Evolutionary conservation across 148 eudicot species (phyloP).

Genomic region (Beta vulgaris): DNA sequence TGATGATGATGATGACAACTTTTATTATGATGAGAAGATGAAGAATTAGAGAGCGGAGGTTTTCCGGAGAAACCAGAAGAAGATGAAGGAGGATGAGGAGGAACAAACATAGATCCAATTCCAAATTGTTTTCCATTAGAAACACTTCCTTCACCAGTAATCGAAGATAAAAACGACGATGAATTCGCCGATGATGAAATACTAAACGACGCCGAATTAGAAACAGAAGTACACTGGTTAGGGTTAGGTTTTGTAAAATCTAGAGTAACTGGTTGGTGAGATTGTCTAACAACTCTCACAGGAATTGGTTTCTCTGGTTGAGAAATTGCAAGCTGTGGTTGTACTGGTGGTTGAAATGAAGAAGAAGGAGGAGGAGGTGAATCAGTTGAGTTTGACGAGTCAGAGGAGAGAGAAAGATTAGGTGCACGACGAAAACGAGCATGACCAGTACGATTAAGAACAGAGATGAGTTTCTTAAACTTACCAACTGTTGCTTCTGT

Average conservation of each 20-base stretch:
- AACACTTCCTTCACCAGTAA: slow-evolving; percentile 54
- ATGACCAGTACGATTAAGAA: slow-evolving; percentile 61
- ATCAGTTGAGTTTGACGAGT: slow-evolving; percentile 12
- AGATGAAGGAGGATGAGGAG: slow-evolving; percentile 5
- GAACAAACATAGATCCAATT: slow-evolving; percentile 14
- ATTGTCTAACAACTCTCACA: background rate
- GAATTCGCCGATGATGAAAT: slow-evolving; percentile 39
- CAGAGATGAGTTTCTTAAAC: slow-evolving; percentile 40
- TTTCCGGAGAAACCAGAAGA: slow-evolving; percentile 26
- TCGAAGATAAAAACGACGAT: slow-evolving; percentile 41
- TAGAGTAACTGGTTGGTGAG: slow-evolving; percentile 31
- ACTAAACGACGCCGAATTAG: slow-evolving; percentile 27
- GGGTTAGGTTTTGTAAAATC: slow-evolving; percentile 40
- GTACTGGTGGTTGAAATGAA: background rate
- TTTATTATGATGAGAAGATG: slow-evolving; percentile 33
- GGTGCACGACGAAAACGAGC: slow-evolving; percentile 79
- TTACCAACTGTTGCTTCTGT: slow-evolving; percentile 47
- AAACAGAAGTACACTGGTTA: background rate
- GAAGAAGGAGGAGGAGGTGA: background rate
- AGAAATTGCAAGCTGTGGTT: background rate
- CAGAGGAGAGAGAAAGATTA: slow-evolving; percentile 23
- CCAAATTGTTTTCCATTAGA: slow-evolving; percentile 48
- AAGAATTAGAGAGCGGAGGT: slow-evolving; percentile 41
- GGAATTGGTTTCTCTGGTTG: background rate
- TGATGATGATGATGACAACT: slow-evolving; percentile 39